Percentiles rank a stretch among this genome's conserved stretches.
Conservation (phyloP, 2,329 filamentous ascomycete species). For the Cladosporium oxysporum region DNA sequence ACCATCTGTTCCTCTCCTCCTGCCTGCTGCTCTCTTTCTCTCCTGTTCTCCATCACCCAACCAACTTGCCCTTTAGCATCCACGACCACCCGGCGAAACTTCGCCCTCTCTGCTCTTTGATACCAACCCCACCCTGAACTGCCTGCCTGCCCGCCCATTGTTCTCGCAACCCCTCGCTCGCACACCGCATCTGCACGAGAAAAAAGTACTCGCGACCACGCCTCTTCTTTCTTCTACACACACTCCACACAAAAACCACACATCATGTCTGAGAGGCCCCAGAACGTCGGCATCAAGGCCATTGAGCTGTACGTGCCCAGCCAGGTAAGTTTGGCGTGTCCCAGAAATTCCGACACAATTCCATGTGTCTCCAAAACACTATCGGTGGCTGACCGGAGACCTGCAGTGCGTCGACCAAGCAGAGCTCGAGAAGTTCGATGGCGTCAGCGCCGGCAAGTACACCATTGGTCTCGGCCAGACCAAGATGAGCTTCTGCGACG, state of each 20-base stretch:
- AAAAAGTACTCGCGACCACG: conserved; percentile 8
- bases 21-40: neutral
- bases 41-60: neutral
- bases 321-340: conserved; percentile 43
- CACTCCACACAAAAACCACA: neutral
- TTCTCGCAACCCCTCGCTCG: conserved; percentile 19
- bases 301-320: conserved; percentile 57
- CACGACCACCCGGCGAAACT: conserved; percentile 17
- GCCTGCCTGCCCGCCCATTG: conserved; percentile 6
- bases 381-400: conserved; percentile 23
- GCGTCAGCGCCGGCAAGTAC: conserved; percentile 54
- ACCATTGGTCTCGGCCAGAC: conserved; percentile 58
- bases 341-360: conserved; percentile 3
- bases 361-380: neutral
- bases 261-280: conserved; percentile 47
- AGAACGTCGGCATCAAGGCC: conserved; percentile 57
- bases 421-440: conserved; percentile 58
- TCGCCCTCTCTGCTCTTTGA: conserved; percentile 14
- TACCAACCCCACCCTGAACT: conserved; percentile 16
- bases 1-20: neutral
- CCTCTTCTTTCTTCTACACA: conserved; percentile 1
- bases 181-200: conserved; percentile 17
- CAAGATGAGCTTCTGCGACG: conserved; percentile 58
- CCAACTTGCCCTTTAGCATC: neutral
- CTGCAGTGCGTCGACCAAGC: conserved; percentile 55